Base-by-base conservation (phyloP, 2,329 filamentous ascomycete species). In the Calonectria naviculata region DNA sequence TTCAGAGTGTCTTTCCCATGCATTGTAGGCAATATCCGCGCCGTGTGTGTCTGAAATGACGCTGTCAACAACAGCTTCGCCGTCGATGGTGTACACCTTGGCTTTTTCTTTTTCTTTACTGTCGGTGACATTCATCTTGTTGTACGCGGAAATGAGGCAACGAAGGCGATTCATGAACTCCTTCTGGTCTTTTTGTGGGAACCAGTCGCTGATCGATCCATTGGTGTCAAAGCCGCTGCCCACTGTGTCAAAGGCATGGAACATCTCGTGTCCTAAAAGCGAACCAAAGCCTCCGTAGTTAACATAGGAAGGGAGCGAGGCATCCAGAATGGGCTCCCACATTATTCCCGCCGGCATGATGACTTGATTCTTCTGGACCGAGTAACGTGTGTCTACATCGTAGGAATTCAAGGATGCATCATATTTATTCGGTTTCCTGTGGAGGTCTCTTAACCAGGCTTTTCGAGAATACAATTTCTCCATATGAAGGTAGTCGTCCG, bases 181-280 rank as follows among this genome's bases (percentile, higher is more conserved):
- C 0, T 8, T 4, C 24, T 52, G 7, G 46, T 68, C 67, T 12
- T 21, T 19, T 5, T 26, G 17, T 2, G 71, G 52, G 56, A 71
- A 61, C 49, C 31, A 88, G 78, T 91, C 89, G 17, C 88, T 89
- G 70, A 91, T 89, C 71, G 91, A 90, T 77, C 91, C 89, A 38
- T 89, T 89, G 6, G 90, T 44, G 12, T 69, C 56, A 28, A 74
- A 66, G 24, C 31, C 36, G 31, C 60, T 52, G 42, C 74, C 74
- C 19, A 61, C 28, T 21, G 49, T 63, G 42, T 73, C 72, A 29
- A 76, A 69, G 9, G 68, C 70, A 26, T 70, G 67, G 12, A 61
- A 54, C 46, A 76, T 66, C 62, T 73, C 68, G 8, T 67, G 44
- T 17, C 47, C 71, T 5, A 73, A 56, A 10, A 70, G 12, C n/a